Evolutionary conservation across 2,329 filamentous ascomycete species (phyloP).

Genomic region (Aureobasidium lini): DNA sequence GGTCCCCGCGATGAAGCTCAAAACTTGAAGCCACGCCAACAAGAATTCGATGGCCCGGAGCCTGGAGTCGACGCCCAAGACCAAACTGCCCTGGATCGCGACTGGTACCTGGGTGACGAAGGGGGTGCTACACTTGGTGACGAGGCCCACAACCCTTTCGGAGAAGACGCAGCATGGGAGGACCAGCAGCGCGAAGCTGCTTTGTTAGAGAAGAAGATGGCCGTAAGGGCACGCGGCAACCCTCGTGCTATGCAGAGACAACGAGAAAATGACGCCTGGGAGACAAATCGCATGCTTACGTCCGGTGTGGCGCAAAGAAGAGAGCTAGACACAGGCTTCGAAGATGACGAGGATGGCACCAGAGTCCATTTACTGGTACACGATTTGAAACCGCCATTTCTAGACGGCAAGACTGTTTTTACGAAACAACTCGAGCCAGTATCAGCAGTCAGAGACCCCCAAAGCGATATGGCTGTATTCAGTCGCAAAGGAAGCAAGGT

Average conservation of each 20-base stretch:
- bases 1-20: slow-evolving; percentile 25
- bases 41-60: slow-evolving; percentile 56
- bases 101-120: slow-evolving; percentile 90
- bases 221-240: slow-evolving; percentile 36
- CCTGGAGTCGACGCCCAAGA: slow-evolving; percentile 58
- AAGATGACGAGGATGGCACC: slow-evolving; percentile 82
- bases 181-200: slow-evolving; percentile 69
- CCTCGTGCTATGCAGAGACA: slow-evolving; percentile 76
- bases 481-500: slow-evolving; percentile 91
- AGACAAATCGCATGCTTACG: slow-evolving; percentile 96
- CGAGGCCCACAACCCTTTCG: slow-evolving; percentile 88
- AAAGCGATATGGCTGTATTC: slow-evolving; percentile 98
- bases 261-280: slow-evolving; percentile 95
- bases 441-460: slow-evolving; percentile 81
- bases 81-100: slow-evolving; percentile 69
- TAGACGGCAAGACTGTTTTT: slow-evolving; percentile 91
- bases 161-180: slow-evolving; percentile 62
- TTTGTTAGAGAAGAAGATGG: slow-evolving; percentile 70
- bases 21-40: slow-evolving; percentile 41
- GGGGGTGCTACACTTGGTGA: slow-evolving; percentile 80
- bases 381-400: slow-evolving; percentile 85
- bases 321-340: slow-evolving; percentile 74
- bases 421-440: slow-evolving; percentile 96
- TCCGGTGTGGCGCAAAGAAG: slow-evolving; percentile 89
- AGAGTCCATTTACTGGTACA: slow-evolving; percentile 88